A percentile compares a stretch with the other conserved stretches of the same genome.
Evolutionary conservation across 305 asterid species (phyloP).

Genomic region (Fraxinus latifolia): DNA sequence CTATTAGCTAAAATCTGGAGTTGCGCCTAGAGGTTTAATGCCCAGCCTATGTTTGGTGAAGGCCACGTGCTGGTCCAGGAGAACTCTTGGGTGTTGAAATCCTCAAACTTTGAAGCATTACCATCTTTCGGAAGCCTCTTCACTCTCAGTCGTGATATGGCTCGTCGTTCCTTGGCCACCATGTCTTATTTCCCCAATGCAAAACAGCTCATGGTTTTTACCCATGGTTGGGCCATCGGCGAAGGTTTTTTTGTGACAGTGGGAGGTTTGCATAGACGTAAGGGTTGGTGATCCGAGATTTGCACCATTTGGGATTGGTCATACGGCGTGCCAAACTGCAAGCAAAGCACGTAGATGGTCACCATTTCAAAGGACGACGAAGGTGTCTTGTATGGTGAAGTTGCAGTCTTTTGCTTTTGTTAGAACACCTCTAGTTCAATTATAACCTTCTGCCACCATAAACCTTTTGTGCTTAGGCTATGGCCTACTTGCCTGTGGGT

Average conservation of each 20-base stretch:
- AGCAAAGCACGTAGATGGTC: not conserved
- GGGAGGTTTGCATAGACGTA: not conserved
- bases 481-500: not conserved
- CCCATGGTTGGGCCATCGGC: not conserved
- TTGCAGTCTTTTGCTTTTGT: not conserved
- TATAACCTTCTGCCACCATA: no score
- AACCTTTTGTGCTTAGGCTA: not conserved
- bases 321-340: not conserved
- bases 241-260: not conserved
- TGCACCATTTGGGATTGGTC: not conserved
- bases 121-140: not conserved
- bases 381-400: not conserved
- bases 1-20: not conserved
- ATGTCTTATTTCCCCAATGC: not conserved
- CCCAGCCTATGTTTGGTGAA: not conserved
- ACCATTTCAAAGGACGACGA: not conserved
- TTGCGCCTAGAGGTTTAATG: not conserved
- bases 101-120: not conserved
- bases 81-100: not conserved
- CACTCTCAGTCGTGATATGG: not conserved
- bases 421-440: not conserved
- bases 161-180: not conserved
- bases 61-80: not conserved
- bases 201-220: not conserved
- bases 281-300: not conserved